Conservation (phyloP, 768 basidiomycete species). For the Mycena filopes region DNA sequence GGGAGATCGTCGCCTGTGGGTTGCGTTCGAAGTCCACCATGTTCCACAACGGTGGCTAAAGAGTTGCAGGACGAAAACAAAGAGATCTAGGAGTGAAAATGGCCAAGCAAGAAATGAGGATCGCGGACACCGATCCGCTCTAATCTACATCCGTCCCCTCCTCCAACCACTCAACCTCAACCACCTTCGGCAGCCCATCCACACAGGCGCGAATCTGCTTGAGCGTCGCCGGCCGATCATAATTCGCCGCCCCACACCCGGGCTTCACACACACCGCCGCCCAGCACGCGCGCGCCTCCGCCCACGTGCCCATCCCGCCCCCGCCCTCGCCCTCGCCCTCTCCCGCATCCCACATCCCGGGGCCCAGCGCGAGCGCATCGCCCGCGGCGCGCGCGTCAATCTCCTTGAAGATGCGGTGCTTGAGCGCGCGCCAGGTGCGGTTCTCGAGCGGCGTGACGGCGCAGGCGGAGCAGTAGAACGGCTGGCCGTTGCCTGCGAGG, state of each 20-base stretch:
- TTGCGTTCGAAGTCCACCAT: too few species aligned
- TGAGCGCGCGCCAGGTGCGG: constrained; percentile 70
- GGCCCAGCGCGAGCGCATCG: constrained; percentile 63
- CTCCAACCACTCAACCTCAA: constrained; percentile 37
- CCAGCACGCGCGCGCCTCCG: constrained; percentile 71
- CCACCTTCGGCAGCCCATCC: constrained; percentile 57
- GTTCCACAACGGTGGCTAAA: too few species aligned
- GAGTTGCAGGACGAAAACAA: too few species aligned
- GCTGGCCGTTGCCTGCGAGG: constrained; percentile 54
- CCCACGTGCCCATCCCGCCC: constrained; percentile 64
- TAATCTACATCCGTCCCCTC: background rate
- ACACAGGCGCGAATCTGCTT: constrained; percentile 69
- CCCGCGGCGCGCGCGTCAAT: constrained; percentile 70
- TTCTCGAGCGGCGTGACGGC: constrained; percentile 64
- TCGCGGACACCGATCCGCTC: too few species aligned
- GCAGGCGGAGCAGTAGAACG: constrained; percentile 65
- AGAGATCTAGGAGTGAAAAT: too few species aligned
- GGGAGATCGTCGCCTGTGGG: too few species aligned
- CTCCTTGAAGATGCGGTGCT: constrained; percentile 64
- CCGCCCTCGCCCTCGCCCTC: too few species aligned
- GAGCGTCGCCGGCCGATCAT: constrained; percentile 68
- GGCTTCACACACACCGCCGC: constrained; percentile 62
- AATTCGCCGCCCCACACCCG: constrained; percentile 65
- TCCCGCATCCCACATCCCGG: constrained; percentile 26
- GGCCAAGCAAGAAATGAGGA: too few species aligned